These are phyloP conservation scores for Sphenostylis stenocarpa DNA, from an alignment of 306 rosid genomes.

Conservation along the genomic window DNA sequence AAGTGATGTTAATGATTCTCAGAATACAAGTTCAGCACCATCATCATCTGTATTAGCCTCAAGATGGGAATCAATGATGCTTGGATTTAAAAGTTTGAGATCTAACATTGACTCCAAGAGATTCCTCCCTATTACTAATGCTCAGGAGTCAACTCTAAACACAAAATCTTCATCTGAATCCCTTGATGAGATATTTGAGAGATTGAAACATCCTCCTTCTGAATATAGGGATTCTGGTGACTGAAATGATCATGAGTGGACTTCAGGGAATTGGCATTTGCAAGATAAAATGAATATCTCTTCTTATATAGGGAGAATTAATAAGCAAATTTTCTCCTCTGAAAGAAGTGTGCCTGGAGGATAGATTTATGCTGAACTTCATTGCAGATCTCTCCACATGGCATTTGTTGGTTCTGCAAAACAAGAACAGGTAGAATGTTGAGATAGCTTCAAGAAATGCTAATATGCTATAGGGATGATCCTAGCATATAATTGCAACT, in stretches of 20 bases:
- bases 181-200: constrained; percentile 86
- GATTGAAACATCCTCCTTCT: constrained; percentile 60
- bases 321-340: background rate
- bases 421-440: background rate
- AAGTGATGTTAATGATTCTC: constrained; percentile 42
- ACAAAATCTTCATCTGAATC: constrained; percentile 63
- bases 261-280: constrained; percentile 30
- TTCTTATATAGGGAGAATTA: background rate
- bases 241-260: constrained; percentile 41
- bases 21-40: constrained; percentile 18
- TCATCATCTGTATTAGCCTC: constrained; percentile 54
- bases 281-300: constrained; percentile 20
- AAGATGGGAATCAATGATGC: constrained; percentile 80
- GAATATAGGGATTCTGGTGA: constrained; percentile 42
- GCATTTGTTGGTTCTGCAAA: background rate
- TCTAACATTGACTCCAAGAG: constrained; percentile 62
- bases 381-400: background rate
- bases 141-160: constrained; percentile 40
- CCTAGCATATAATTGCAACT: background rate
- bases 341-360: constrained; percentile 9
- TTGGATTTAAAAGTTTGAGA: constrained; percentile 63
- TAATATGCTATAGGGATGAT: background rate
- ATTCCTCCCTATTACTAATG: constrained; percentile 58
- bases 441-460: background rate
- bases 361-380: background rate